These are phyloP conservation scores for Paracoccidioides lutzii DNA, from an alignment of 2,329 filamentous ascomycete genomes.

Conservation along the genomic window DNA sequence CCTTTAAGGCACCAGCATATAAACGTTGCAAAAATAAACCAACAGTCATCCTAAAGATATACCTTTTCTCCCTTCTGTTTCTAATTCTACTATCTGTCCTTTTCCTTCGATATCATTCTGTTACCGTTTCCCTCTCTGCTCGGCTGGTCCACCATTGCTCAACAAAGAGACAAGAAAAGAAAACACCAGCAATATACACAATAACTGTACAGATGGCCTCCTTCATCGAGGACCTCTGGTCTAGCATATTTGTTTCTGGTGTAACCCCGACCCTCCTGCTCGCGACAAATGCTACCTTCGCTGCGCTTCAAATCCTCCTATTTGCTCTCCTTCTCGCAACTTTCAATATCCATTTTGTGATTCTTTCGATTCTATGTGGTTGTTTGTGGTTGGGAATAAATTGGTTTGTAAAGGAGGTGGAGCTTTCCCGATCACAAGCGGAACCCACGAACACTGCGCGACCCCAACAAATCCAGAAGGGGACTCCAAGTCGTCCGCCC, in stretches of 20 bases:
- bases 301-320: constrained; percentile 67
- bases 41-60: not conserved
- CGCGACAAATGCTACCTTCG: constrained; percentile 85
- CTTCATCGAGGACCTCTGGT: constrained; percentile 67
- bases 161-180: not conserved
- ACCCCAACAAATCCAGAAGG: not conserved
- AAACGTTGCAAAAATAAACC: not conserved
- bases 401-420: constrained; percentile 53
- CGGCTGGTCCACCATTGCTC: not conserved
- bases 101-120: not conserved
- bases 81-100: not conserved
- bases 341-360: constrained; percentile 74
- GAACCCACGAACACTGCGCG: not conserved
- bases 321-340: constrained; percentile 64
- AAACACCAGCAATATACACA: not conserved
- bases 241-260: constrained; percentile 86
- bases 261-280: constrained; percentile 76
- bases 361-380: constrained; percentile 65
- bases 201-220: constrained; percentile 24
- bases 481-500: constrained; percentile 9
- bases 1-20: constrained; percentile 1
- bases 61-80: not conserved
- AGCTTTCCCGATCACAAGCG: constrained; percentile 6
- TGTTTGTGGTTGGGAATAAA: constrained; percentile 90
- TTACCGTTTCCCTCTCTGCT: not conserved